Conservation (phyloP, 148 eudicot species). For the Rhododendron ferrugineum region DNA sequence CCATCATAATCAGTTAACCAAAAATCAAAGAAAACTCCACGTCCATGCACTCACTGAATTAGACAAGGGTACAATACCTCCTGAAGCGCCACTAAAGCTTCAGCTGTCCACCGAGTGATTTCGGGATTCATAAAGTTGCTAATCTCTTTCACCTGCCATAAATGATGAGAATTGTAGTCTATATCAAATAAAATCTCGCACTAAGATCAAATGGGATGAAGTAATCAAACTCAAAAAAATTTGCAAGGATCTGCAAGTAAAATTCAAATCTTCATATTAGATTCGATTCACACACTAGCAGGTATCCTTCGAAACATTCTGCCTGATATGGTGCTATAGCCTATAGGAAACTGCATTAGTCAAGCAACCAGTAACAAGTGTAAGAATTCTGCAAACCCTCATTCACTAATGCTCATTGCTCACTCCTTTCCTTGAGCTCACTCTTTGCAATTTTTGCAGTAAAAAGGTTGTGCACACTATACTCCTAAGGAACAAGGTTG, state of each 20-base stretch:
- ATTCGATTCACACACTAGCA: not conserved
- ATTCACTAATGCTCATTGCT: not conserved
- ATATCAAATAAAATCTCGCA: not conserved
- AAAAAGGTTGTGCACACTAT: not conserved
- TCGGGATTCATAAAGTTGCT: slow-evolving; percentile 23
- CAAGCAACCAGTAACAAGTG: not conserved
- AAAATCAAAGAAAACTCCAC: not conserved
- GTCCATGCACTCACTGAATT: not conserved
- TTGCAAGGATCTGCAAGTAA: not conserved
- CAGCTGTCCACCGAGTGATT: slow-evolving; percentile 67
- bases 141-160: slow-evolving; percentile 60
- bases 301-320: not conserved
- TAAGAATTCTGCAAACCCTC: not conserved
- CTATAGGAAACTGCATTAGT: not conserved
- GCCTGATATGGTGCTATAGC: not conserved
- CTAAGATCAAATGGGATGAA: not conserved
- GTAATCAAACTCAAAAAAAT: not conserved
- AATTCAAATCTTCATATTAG: not conserved
- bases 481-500: not conserved
- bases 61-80: slow-evolving; percentile 41
- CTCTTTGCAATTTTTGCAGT: not conserved
- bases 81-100: slow-evolving; percentile 69
- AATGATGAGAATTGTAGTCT: not conserved
- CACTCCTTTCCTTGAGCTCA: not conserved
- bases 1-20: not conserved